A percentile compares a stretch with the other conserved stretches of the same genome.
phyloP scores from a whole-genome alignment of 164 flowering plant species.

The Vitis riparia region DNA sequence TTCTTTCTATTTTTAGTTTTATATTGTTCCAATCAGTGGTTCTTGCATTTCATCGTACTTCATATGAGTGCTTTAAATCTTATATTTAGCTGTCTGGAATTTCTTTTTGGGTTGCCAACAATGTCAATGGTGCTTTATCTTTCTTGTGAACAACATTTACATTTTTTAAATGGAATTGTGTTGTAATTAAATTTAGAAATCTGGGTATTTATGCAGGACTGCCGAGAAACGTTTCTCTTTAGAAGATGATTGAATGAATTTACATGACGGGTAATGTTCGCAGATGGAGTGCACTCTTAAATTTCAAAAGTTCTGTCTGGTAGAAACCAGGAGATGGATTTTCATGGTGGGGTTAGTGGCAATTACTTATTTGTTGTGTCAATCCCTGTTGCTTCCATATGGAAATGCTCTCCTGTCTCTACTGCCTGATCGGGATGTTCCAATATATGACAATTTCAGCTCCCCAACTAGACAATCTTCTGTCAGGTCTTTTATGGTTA shows the following conservation, averaged over 20 bases:
- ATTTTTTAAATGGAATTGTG: no score
- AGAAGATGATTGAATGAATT: not conserved
- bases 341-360: conserved; percentile 52
- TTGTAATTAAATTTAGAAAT: no score
- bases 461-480: conserved; percentile 13
- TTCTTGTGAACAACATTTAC: no score
- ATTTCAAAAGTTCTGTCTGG: conserved; percentile 34
- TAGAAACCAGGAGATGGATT: conserved; percentile 49
- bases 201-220: no score
- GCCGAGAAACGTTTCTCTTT: not conserved
- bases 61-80: no score
- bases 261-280: not conserved
- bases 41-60: no score
- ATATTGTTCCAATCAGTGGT: no score
- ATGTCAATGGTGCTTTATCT: no score
- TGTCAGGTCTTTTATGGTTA: conserved; percentile 21
- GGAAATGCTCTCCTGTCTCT: conserved; percentile 56
- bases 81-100: no score
- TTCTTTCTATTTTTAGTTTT: no score
- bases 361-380: conserved; percentile 51
- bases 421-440: conserved; percentile 28
- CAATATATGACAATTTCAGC: conserved; percentile 13
- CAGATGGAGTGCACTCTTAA: conserved; percentile 31
- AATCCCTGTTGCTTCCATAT: conserved; percentile 61
- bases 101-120: no score